A percentile compares a stretch with the other conserved stretches of the same genome.
Evolutionary conservation across 2,329 filamentous ascomycete species (phyloP).

Genomic region (Sordariomycetes sp.): DNA sequence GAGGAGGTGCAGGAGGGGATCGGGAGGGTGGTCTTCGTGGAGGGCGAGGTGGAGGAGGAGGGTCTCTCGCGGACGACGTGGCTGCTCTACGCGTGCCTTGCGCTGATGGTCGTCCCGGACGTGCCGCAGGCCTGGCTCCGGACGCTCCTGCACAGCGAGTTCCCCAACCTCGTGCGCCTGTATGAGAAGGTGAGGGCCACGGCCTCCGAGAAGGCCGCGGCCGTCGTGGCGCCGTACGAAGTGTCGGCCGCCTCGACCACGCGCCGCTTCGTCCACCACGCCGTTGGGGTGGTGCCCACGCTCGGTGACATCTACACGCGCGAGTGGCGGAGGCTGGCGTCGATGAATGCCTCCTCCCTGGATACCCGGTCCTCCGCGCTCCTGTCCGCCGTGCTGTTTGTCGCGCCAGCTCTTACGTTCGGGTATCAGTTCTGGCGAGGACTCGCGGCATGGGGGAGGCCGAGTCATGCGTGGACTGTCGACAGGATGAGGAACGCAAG

Average conservation of each 20-base stretch:
- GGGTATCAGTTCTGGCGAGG: conserved; percentile 26
- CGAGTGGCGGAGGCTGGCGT: conserved; percentile 21
- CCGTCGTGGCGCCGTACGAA: conserved; percentile 11
- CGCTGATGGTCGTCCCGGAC: conserved; percentile 50
- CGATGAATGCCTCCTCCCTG: conserved; percentile 18
- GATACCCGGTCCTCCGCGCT: conserved; percentile 21
- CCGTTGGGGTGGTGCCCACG: conserved; percentile 18
- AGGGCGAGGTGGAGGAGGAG: not conserved
- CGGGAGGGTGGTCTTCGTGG: conserved; percentile 21
- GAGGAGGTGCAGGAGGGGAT: conserved; percentile 30
- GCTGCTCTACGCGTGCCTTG: conserved; percentile 68
- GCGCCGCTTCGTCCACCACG: conserved; percentile 18
- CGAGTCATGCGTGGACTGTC: conserved; percentile 29
- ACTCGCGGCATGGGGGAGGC: conserved; percentile 33
- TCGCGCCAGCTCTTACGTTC: conserved; percentile 27
- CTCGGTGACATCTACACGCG: conserved; percentile 16
- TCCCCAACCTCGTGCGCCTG: conserved; percentile 12
- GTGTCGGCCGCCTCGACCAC: not conserved
- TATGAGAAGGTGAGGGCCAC: conserved; percentile 15
- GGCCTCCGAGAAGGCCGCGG: conserved; percentile 17
- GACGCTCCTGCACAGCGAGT: conserved; percentile 14
- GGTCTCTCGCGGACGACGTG: conserved; percentile 56
- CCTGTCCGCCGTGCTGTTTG: conserved; percentile 20
- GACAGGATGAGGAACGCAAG: conserved; percentile 13
- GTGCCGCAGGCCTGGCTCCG: conserved; percentile 34